Conservation (phyloP, 208 protist genomes). For the Trypanosoma caninum region DNA sequence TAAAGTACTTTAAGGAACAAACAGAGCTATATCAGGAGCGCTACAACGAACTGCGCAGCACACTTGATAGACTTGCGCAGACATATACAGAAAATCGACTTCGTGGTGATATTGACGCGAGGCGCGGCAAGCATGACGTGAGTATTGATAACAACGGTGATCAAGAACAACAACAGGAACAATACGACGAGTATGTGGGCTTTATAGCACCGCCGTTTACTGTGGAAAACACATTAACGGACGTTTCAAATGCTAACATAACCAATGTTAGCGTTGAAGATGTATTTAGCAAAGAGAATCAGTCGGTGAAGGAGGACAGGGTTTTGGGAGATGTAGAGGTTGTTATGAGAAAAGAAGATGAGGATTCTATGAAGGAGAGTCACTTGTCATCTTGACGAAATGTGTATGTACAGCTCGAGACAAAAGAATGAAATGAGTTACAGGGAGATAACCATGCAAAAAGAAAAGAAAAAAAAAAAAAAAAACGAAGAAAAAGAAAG, state of each 20-base stretch:
- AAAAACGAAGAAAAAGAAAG: not conserved
- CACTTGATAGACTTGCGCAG: slow-evolving; percentile 51
- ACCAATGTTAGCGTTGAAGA: not conserved
- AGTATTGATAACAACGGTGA: slow-evolving; percentile 9
- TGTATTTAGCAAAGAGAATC: too few species aligned
- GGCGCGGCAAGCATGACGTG: not conserved
- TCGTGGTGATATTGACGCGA: not conserved
- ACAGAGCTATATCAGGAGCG: slow-evolving; percentile 66
- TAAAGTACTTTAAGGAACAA: slow-evolving; percentile 82
- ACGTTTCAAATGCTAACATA: not conserved
- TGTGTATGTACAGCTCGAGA: too few species aligned
- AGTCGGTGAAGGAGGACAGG: too few species aligned
- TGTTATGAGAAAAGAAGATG: too few species aligned
- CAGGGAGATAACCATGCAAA: too few species aligned
- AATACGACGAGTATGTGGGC: slow-evolving; percentile 27
- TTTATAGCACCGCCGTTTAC: slow-evolving; percentile 42
- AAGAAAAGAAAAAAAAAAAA: not conserved
- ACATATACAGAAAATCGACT: slow-evolving; percentile 28
- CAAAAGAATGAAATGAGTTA: too few species aligned
- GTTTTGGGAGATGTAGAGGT: too few species aligned
- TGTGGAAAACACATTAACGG: not conserved
- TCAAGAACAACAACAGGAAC: slow-evolving; percentile 1
- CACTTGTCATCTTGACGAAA: too few species aligned
- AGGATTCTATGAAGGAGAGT: too few species aligned
- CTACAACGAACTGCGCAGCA: slow-evolving; percentile 61